These are phyloP conservation scores for Paramecium pentaurelia DNA, from an alignment of 73 alveolate species.

Conservation along the genomic window DNA sequence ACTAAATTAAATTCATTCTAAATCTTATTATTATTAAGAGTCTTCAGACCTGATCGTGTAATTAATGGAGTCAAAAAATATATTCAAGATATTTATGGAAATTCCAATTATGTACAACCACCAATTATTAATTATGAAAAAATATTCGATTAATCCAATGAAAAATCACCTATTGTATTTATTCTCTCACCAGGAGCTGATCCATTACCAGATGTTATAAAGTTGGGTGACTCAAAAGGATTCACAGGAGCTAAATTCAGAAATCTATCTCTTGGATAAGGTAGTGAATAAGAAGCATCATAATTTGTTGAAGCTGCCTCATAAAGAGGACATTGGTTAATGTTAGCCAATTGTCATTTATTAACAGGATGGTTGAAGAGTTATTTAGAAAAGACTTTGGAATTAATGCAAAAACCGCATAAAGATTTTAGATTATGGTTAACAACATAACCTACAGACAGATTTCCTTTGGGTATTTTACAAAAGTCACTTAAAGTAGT, in stretches of 20 bases:
- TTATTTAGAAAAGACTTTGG: conserved; percentile 88
- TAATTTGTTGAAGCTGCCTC: conserved; percentile 84
- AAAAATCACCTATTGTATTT: conserved; percentile 88
- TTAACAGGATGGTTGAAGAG: conserved; percentile 93
- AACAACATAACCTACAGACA: conserved; percentile 89
- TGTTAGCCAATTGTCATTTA: conserved; percentile 94
- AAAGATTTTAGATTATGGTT: conserved; percentile 97
- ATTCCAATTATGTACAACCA: conserved; percentile 78
- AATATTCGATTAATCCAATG: conserved; percentile 94
- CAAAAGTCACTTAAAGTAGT: conserved; percentile 94
- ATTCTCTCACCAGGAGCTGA: conserved; percentile 98
- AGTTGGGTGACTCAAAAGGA: conserved; percentile 34
- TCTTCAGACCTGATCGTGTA: conserved; percentile 96
- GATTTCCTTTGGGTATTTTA: conserved; percentile 95
- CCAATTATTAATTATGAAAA: conserved; percentile 87
- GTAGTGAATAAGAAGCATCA: conserved; percentile 89
- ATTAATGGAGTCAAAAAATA: conserved; percentile 79
- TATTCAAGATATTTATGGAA: conserved; percentile 56
- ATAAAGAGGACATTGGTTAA: conserved; percentile 93
- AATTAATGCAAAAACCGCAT: conserved; percentile 69
- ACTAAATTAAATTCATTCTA: conserved; percentile 75
- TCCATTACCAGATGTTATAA: conserved; percentile 66
- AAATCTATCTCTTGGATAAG: conserved; percentile 86
- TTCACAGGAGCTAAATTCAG: conserved; percentile 82
- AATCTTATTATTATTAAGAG: conserved; percentile 84